Base-by-base conservation (phyloP, 768 basidiomycete genomes). In the Tubosaeta sp. region DNA sequence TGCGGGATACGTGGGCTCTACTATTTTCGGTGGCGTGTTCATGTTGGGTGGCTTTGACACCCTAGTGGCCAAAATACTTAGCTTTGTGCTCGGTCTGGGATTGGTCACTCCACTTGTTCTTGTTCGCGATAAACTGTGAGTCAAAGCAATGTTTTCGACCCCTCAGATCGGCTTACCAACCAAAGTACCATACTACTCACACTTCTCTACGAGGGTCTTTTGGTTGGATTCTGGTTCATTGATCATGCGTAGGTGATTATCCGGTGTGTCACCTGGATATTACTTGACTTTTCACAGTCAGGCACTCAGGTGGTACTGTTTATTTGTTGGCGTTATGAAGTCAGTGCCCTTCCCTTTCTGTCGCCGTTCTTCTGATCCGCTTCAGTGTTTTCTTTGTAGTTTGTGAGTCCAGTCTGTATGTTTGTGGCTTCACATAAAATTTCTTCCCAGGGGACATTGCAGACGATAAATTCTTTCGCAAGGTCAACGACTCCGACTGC, bases 161-260 rank as follows among this genome's bases (percentile, higher is more conserved):
- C 35, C 11, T 39, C 27, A 29, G 36, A 48, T 41, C 46, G 46
- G 29, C 56, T 67, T 25, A 60, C 46, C 52, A 29, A 21, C 40
- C 45, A 10, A 67, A 96, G 94, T 53, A 95, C 94, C 22, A 93
- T 94, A 59, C 52, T 87, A 10, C 78, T 95, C 36, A 94, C 90
- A 21, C 59, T 90, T 21, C 66, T 83, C 10, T 94, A 91, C 59
- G 93, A 96, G 68, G 92, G 80, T 9, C 71, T 96, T 21, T 74
- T 97, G 42, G 80, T 97, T 50, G 94, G 90, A 0, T 90, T 97
- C 58, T 96, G 94, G 94, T 96, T 95, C 66, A 83, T 94, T 39
- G 91, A 86, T 63, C 94, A 97, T 67, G 93, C 78, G 91, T 87
- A 67, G 58, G 85, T 76, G 46, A 55, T 49, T 18, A 19, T 42